These are phyloP conservation scores for Ophiostoma triangulosporum DNA, from an alignment of 2,329 filamentous ascomycete species.

Conservation along the genomic window DNA sequence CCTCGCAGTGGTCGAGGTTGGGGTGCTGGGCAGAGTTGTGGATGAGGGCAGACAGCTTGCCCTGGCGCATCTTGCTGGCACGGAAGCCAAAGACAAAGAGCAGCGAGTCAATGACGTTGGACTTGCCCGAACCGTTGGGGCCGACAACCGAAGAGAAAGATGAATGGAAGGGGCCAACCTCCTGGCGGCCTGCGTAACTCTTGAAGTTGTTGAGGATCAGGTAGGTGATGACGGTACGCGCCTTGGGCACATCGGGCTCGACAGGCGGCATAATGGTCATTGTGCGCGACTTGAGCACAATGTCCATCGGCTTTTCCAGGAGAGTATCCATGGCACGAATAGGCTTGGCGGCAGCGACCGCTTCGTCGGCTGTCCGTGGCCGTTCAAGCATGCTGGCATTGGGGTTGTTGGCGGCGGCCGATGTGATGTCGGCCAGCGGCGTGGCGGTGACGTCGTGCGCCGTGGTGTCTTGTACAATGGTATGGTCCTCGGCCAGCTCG, in stretches of 20 bases:
- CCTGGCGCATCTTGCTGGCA: constrained; percentile 97
- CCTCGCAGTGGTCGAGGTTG: constrained; percentile 81
- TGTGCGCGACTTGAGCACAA: constrained; percentile 74
- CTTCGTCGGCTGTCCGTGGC: constrained; percentile 47
- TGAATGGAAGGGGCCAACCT: constrained; percentile 90
- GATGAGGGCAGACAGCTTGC: constrained; percentile 93
- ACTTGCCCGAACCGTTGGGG: constrained; percentile 95
- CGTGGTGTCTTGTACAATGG: constrained; percentile 1
- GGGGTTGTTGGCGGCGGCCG: constrained; percentile 27
- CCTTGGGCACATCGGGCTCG: constrained; percentile 63
- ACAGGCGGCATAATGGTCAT: constrained; percentile 47
- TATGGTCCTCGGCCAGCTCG: constrained; percentile 3
- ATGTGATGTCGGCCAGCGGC: constrained; percentile 63
- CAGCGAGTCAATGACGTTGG: constrained; percentile 95
- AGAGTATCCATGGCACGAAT: constrained; percentile 65
- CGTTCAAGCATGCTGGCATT: constrained; percentile 29
- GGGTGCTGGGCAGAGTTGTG: constrained; percentile 88
- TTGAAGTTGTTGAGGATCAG: constrained; percentile 95
- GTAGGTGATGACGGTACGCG: constrained; percentile 85
- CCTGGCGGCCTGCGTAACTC: constrained; percentile 89
- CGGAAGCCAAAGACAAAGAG: constrained; percentile 99
- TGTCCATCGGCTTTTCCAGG: constrained; percentile 84
- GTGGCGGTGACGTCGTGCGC: constrained; percentile 17
- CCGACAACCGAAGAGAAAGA: constrained; percentile 98
- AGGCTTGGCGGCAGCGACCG: constrained; percentile 47